Evolutionary conservation across 1,284 basidiomycete species (phyloP).

Genomic region (Ustilago nuda): DNA sequence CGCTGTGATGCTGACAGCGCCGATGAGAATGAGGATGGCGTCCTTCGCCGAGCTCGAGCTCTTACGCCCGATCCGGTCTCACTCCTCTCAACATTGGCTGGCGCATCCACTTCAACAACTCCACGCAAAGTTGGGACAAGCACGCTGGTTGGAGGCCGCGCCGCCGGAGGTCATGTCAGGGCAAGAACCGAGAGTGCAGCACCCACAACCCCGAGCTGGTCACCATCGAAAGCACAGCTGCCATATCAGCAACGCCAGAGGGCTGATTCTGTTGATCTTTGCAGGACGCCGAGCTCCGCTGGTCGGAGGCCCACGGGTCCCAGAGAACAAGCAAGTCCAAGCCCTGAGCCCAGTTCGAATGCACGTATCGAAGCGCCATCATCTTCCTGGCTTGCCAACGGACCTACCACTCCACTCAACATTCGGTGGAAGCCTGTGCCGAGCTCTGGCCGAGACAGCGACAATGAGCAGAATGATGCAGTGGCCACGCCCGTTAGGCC

Average conservation of each 20-base stretch:
- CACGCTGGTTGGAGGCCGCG: slow-evolving; percentile 5
- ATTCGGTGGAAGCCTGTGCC: slow-evolving; percentile 42
- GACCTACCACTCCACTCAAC: slow-evolving; percentile 42
- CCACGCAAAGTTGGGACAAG: slow-evolving; percentile 12
- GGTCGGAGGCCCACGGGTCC: slow-evolving; percentile 50
- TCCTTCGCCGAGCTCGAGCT: slow-evolving; percentile 21
- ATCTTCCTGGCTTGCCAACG: slow-evolving; percentile 25
- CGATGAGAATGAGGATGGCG: slow-evolving; percentile 20
- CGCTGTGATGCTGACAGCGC: slow-evolving; percentile 28
- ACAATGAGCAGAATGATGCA: slow-evolving; percentile 10
- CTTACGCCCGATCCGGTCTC: slow-evolving; percentile 33
- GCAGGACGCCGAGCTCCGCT: slow-evolving; percentile 48
- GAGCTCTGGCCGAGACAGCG: not conserved
- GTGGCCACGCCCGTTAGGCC: slow-evolving; percentile 15
- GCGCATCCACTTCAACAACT: not conserved
- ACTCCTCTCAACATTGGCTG: slow-evolving; percentile 25
- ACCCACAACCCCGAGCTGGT: slow-evolving; percentile 24
- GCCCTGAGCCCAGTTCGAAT: slow-evolving; percentile 13
- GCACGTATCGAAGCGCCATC: slow-evolving; percentile 12
- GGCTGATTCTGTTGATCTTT: slow-evolving; percentile 39
- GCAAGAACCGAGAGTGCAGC: slow-evolving; percentile 37
- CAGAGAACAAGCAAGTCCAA: slow-evolving; percentile 35
- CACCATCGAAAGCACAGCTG: slow-evolving; percentile 16
- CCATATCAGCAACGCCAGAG: slow-evolving; percentile 41
- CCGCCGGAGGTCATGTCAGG: slow-evolving; percentile 15